phyloP scores from a whole-genome alignment of 1,284 basidiomycete species.

The Afroboletus lepidellus region DNA sequence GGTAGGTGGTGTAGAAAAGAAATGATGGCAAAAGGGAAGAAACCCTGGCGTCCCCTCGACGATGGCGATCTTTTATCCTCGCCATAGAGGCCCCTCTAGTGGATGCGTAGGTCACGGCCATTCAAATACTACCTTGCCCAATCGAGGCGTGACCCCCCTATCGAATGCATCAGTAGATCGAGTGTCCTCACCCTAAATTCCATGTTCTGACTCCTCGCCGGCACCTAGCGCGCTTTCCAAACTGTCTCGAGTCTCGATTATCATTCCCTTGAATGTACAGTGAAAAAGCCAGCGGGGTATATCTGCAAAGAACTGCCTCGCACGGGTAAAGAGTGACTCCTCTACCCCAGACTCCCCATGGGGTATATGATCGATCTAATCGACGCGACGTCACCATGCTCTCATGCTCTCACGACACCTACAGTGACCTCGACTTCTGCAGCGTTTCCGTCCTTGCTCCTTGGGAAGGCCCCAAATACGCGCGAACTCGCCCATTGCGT shows the following conservation, averaged over 20 bases:
- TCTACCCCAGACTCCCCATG: conserved; percentile 1
- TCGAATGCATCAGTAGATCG: conserved; percentile 12
- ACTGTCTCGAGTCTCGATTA: not conserved
- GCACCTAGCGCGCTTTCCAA: not conserved
- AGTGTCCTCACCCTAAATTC: conserved; percentile 13
- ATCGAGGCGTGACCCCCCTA: conserved; percentile 3
- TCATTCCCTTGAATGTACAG: conserved; percentile 11
- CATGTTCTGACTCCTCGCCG: not conserved
- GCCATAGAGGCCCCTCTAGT: conserved; percentile 17
- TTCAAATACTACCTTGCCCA: conserved; percentile 12
- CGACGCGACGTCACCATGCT: not conserved
- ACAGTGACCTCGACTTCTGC: conserved; percentile 47
- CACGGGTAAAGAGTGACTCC: conserved; percentile 1
- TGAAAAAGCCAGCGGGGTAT: conserved; percentile 7
- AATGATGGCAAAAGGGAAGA: not conserved
- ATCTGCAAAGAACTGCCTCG: conserved; percentile 9
- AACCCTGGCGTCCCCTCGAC: not conserved
- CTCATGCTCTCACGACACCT: conserved; percentile 43
- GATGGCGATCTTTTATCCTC: conserved; percentile 12
- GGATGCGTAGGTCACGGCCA: conserved; percentile 1
- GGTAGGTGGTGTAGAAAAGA: not conserved
- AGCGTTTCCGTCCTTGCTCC: conserved; percentile 30
- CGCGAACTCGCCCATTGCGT: conserved; percentile 74
- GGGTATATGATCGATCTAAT: conserved; percentile 2
- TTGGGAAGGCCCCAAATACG: conserved; percentile 44